Conservation (phyloP, 108 stramenopile species). For the Fragilariopsis cylindrus region DNA sequence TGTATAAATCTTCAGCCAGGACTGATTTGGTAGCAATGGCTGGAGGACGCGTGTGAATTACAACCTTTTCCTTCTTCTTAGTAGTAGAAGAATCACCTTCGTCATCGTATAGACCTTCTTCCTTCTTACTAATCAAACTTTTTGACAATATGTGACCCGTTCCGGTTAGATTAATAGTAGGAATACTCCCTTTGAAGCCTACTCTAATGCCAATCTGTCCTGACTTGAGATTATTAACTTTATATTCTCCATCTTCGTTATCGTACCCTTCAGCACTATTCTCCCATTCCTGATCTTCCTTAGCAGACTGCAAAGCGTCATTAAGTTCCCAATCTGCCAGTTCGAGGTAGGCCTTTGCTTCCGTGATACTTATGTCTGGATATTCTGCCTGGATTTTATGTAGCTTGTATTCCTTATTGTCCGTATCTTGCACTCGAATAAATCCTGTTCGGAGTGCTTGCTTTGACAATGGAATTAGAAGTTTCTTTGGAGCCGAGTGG, state of each 20-base stretch:
- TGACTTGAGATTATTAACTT: constrained; percentile 14
- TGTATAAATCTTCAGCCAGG: constrained; percentile 43
- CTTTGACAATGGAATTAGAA: constrained; percentile 67
- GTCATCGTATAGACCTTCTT: background rate
- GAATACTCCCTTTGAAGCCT: constrained; percentile 28
- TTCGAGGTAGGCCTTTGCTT: constrained; percentile 77
- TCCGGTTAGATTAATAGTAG: constrained; percentile 29
- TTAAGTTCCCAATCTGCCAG: constrained; percentile 81
- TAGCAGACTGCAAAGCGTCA: constrained; percentile 62
- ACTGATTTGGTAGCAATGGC: constrained; percentile 50
- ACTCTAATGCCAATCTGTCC: constrained; percentile 42
- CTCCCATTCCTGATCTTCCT: constrained; percentile 81
- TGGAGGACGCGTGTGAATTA: constrained; percentile 25
- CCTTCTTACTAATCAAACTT: constrained; percentile 1
- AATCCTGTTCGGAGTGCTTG: constrained; percentile 50
- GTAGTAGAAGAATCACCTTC: background rate
- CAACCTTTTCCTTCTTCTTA: constrained; percentile 17
- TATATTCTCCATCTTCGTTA: constrained; percentile 8
- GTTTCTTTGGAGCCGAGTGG: constrained; percentile 76
- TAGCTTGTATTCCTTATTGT: constrained; percentile 80
- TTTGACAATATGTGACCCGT: constrained; percentile 16
- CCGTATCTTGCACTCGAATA: constrained; percentile 80
- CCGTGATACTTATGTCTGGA: constrained; percentile 52
- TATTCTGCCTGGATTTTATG: constrained; percentile 74
- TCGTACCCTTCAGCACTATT: constrained; percentile 24